Percentiles rank a stretch among this genome's conserved stretches.
Conservation (phyloP, 129 eudicot genomes). For the Lonicera japonica region DNA sequence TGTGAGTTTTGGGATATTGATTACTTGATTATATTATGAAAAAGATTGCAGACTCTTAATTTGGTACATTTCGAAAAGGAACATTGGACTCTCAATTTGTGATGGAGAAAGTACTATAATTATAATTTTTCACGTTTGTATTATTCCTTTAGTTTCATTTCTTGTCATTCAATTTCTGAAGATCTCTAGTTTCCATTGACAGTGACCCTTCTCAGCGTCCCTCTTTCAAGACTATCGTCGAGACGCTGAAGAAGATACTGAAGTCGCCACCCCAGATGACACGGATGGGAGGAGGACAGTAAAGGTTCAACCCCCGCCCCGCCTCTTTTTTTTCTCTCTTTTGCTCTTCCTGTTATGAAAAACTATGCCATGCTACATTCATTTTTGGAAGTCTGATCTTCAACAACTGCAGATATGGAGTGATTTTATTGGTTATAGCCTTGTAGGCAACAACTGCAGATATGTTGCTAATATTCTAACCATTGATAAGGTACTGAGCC, state of each 20-base stretch:
- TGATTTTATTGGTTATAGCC: too few species aligned
- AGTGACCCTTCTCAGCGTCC: constrained; percentile 83
- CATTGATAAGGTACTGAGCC: neutral
- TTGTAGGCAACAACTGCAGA: too few species aligned
- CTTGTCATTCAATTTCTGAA: neutral
- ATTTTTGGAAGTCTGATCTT: neutral
- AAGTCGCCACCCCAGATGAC: constrained; percentile 66
- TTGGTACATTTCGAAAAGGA: too few species aligned
- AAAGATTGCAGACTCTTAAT: too few species aligned
- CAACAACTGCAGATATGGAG: neutral
- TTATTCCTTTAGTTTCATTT: neutral
- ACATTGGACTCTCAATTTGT: too few species aligned
- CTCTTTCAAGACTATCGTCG: constrained; percentile 57
- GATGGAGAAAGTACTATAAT: neutral
- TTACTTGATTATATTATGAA: too few species aligned
- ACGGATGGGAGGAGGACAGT: constrained; percentile 59
- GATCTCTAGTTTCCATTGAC: constrained; percentile 12
- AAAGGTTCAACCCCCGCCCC: constrained; percentile 5
- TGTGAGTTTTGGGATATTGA: too few species aligned
- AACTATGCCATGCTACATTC: neutral
- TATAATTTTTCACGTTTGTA: neutral
- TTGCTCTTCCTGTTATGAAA: neutral
- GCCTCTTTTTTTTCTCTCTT: too few species aligned
- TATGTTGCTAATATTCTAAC: neutral
- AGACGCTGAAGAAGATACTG: constrained; percentile 66